A percentile compares a stretch with the other conserved stretches of the same genome.
These are phyloP conservation scores for Microbotryum saponariae DNA, from an alignment of 1,284 basidiomycete species.

Conservation along the genomic window DNA sequence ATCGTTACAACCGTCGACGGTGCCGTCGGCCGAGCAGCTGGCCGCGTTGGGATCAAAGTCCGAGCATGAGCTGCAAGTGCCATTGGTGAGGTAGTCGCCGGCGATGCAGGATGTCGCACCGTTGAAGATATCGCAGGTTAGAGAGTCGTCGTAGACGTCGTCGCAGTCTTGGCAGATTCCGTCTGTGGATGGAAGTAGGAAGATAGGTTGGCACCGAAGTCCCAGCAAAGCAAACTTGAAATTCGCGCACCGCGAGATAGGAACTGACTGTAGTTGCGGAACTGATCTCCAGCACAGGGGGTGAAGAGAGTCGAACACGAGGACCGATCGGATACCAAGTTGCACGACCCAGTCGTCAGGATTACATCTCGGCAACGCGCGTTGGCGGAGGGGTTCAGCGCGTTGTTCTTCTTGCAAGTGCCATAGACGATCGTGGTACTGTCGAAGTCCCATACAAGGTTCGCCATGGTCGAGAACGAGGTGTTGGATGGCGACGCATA, in stretches of 20 bases:
- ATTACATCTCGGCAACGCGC: neutral
- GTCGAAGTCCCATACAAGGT: neutral
- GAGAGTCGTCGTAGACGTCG: neutral
- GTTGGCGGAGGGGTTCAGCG: neutral
- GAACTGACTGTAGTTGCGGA: neutral
- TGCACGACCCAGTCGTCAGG: neutral
- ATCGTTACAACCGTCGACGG: neutral
- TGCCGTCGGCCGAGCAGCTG: neutral
- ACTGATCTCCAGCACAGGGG: neutral
- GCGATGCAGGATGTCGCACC: neutral
- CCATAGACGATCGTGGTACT: neutral
- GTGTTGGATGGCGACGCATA: neutral
- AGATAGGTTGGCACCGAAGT: no score
- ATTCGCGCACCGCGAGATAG: no score
- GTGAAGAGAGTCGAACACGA: neutral
- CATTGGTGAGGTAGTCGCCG: neutral
- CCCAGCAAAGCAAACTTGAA: no score
- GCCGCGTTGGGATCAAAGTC: slow-evolving; percentile 1
- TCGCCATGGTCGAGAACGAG: neutral
- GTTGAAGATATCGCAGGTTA: neutral
- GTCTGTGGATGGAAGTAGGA: neutral
- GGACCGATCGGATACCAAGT: neutral
- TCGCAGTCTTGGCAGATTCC: slow-evolving; percentile 1
- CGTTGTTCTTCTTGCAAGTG: neutral
- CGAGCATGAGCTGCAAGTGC: neutral